These are phyloP conservation scores for Kondoa malvinella DNA, from an alignment of 768 basidiomycete species.

Conservation along the genomic window DNA sequence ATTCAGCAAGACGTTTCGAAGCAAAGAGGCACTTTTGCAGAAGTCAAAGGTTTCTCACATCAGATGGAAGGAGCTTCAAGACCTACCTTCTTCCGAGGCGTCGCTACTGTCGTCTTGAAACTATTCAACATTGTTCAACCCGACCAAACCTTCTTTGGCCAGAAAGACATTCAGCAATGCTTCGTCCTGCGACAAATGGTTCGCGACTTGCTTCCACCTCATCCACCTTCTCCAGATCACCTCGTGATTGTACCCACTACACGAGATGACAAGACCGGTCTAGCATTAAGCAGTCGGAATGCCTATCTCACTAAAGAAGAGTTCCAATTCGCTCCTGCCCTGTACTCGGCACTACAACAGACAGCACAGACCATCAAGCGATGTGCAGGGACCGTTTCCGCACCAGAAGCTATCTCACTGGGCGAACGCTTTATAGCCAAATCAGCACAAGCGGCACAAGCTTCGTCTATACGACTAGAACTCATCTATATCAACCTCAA, in stretches of 20 bases:
- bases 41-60: conserved; percentile 74
- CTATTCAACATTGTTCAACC: conserved; percentile 71
- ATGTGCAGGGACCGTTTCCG: conserved; percentile 18
- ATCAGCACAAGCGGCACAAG: conserved; percentile 18
- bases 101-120: conserved; percentile 86
- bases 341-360: conserved; percentile 50
- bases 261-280: conserved; percentile 43
- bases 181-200: conserved; percentile 61
- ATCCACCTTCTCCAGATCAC: conserved; percentile 48
- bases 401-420: conserved; percentile 20
- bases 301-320: conserved; percentile 55
- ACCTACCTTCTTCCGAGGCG: conserved; percentile 85
- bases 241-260: conserved; percentile 77
- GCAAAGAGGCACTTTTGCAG: conserved; percentile 77
- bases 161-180: conserved; percentile 96
- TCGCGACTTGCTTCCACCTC: conserved; percentile 59
- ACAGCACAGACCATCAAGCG: conserved; percentile 36
- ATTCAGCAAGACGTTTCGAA: conserved; percentile 55
- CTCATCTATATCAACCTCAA: conserved; percentile 84
- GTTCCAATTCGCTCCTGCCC: conserved; percentile 47
- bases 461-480: conserved; percentile 40
- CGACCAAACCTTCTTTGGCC: conserved; percentile 46
- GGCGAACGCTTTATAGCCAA: conserved; percentile 13
- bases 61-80: conserved; percentile 81
- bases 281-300: conserved; percentile 86